Evolutionary conservation across 2,329 filamentous ascomycete species (phyloP).

Genomic region (Claviceps digitariae): DNA sequence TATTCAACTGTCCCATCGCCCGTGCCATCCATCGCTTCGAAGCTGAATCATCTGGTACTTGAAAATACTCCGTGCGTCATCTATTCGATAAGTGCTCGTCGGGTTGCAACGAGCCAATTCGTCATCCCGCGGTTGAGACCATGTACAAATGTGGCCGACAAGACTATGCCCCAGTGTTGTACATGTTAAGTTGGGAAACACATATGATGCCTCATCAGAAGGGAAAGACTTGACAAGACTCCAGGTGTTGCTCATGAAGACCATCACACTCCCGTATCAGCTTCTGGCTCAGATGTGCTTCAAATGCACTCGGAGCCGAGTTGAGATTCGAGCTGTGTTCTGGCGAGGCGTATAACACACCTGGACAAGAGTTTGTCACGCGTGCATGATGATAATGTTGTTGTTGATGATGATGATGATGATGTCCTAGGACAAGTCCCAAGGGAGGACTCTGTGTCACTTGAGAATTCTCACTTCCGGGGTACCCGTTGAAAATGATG

Average conservation of each 20-base stretch:
- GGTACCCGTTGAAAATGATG: constrained; percentile 44
- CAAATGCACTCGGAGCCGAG: constrained; percentile 45
- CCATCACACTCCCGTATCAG: constrained; percentile 41
- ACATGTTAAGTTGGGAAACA: constrained; percentile 37
- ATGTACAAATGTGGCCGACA: constrained; percentile 16
- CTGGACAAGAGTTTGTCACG: constrained; percentile 46
- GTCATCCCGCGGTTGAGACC: constrained; percentile 25
- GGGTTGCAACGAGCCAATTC: constrained; percentile 30
- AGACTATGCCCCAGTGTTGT: constrained; percentile 36
- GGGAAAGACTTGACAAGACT: constrained; percentile 20
- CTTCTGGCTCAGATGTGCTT: constrained; percentile 39
- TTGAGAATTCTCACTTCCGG: constrained; percentile 34
- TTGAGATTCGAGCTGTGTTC: constrained; percentile 47
- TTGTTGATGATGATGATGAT: background rate
- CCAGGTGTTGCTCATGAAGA: constrained; percentile 34
- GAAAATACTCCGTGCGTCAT: too few relatives aligned
- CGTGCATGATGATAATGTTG: constrained; percentile 24
- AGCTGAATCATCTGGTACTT: constrained; percentile 15
- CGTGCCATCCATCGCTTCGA: constrained; percentile 21
- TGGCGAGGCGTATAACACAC: constrained; percentile 45
- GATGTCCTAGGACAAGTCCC: constrained; percentile 36
- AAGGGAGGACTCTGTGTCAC: constrained; percentile 42
- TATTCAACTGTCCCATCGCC: too few relatives aligned
- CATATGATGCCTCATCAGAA: constrained; percentile 29
- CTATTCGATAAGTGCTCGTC: constrained; percentile 29